These are phyloP conservation scores for Colletotrichum orbiculare DNA, from an alignment of 2,329 filamentous ascomycete genomes.

Conservation along the genomic window DNA sequence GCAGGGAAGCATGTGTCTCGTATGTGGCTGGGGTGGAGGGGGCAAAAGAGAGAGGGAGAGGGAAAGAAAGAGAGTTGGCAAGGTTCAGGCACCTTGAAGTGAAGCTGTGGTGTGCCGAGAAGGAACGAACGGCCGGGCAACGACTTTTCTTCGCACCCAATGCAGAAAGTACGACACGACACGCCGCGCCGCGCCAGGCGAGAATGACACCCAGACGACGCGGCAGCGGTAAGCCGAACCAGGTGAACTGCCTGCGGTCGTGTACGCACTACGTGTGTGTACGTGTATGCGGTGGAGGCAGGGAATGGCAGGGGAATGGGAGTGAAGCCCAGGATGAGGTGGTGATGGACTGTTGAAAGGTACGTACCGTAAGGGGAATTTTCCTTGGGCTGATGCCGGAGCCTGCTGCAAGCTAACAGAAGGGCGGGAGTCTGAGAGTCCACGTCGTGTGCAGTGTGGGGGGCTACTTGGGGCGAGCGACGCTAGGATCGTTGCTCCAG, in stretches of 20 bases:
- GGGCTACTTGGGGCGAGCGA: constrained; percentile 34
- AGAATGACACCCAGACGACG: not conserved
- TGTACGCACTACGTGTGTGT: no score
- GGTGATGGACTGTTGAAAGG: not conserved
- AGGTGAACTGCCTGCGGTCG: not conserved
- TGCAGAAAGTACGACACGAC: not conserved
- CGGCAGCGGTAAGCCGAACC: not conserved
- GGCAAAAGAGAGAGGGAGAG: no score
- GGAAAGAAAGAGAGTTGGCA: not conserved
- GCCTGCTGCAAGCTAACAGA: constrained; percentile 34
- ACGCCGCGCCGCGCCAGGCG: not conserved
- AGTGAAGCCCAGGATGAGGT: not conserved
- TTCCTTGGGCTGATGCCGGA: constrained; percentile 23
- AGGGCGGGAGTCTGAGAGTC: constrained; percentile 32
- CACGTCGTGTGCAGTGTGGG: constrained; percentile 24
- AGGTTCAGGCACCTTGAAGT: constrained; percentile 4
- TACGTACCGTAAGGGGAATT: constrained; percentile 26
- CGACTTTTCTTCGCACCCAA: not conserved
- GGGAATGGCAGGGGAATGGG: constrained; percentile 2
- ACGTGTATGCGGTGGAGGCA: not conserved
- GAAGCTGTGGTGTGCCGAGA: constrained; percentile 22
- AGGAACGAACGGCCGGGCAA: constrained; percentile 31
- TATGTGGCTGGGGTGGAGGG: constrained; percentile 40
- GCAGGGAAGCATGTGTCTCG: constrained; percentile 42
- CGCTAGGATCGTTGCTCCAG: constrained; percentile 28